Base-by-base conservation (phyloP, 495 filamentous ascomycete species). In the Venustampulla echinocandica region DNA sequence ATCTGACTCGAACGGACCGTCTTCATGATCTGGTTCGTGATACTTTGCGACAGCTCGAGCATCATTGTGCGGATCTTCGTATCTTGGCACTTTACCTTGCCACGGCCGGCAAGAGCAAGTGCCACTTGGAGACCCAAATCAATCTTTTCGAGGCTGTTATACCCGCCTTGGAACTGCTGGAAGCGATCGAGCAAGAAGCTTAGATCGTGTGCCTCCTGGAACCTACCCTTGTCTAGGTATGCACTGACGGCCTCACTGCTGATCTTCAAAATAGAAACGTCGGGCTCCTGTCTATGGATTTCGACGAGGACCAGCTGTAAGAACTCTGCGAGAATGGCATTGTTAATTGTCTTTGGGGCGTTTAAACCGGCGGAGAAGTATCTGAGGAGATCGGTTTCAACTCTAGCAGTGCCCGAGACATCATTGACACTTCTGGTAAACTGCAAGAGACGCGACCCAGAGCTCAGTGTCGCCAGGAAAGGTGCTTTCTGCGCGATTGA, bases 51-150 rank as follows among this genome's bases (percentile, higher is more conserved):
- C n/a, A 78, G 68, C 18, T 67, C 50, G 0, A 72, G 60, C 69
- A 79, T 78, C 17, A 65, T 58, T 19, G 68, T 62, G 35, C 53
- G 64, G 3, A 70, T 61, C 10, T 61, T 67, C 2, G 65, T 49
- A 14, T 77, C 70, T 0, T 53, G 49, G 3, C 68, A 58, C 45
- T 69, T 67, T 42, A 11, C 23, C 1, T 65, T 49, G 14, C 61
- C 66, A 49, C 66, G 71, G 17, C 74, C 71, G 17, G 67, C 74
- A 47, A 81, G 61, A 34, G 72, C 68, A 33, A 70, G 55, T 22
- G 75, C 74, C 1, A 81, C 55, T 60, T 78, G 76, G 59, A 78
- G 77, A 1, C 72, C 73, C 1, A 69, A 68, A 10, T 63, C 65
- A 27, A 79, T 65, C 46, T 65, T 70, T 7, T 72, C 58, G 11